These are phyloP conservation scores for Oryza australiensis DNA, from an alignment of 176 grass and related monocot genomes.

Conservation along the genomic window DNA sequence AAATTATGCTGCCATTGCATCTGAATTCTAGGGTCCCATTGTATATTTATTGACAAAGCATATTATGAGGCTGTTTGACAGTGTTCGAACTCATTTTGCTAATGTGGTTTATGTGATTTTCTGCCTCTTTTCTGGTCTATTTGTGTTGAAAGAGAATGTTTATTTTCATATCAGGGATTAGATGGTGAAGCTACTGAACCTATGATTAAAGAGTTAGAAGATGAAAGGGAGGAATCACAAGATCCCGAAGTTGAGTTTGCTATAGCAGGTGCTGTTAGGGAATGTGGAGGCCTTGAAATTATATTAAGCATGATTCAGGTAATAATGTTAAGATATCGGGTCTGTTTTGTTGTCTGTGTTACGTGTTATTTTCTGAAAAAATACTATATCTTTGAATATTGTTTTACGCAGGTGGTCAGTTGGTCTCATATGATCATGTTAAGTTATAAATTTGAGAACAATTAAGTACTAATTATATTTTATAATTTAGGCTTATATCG, in stretches of 20 bases:
- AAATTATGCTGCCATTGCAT: not conserved
- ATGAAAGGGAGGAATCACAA: constrained; percentile 97
- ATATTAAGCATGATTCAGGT: constrained; percentile 99
- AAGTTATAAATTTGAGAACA: not conserved
- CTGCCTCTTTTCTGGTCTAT: constrained; percentile 4
- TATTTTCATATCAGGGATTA: constrained; percentile 64
- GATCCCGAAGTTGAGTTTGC: constrained; percentile 98
- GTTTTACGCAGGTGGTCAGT: not conserved
- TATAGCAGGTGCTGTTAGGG: constrained; percentile 90
- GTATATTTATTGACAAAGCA: constrained; percentile 2
- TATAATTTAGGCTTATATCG: not conserved
- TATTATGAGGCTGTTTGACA: constrained; percentile 18
- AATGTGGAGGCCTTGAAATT: constrained; percentile 93
- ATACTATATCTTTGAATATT: not conserved
- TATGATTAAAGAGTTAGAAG: constrained; percentile 99
- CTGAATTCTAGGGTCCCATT: not conserved
- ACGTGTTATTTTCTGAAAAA: not conserved
- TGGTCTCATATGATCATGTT: not conserved
- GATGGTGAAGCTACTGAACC: constrained; percentile 99
- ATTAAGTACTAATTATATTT: not conserved
- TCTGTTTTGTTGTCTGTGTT: constrained; percentile 1
- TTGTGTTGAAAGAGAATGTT: constrained; percentile 21
- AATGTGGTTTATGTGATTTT: constrained; percentile 23
- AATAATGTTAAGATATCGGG: constrained; percentile 24
- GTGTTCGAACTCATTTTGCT: constrained; percentile 8